A percentile compares a stretch with the other conserved stretches of the same genome.
Conservation (phyloP, 1,284 basidiomycete genomes). For the Heliocybe sulcata region DNA sequence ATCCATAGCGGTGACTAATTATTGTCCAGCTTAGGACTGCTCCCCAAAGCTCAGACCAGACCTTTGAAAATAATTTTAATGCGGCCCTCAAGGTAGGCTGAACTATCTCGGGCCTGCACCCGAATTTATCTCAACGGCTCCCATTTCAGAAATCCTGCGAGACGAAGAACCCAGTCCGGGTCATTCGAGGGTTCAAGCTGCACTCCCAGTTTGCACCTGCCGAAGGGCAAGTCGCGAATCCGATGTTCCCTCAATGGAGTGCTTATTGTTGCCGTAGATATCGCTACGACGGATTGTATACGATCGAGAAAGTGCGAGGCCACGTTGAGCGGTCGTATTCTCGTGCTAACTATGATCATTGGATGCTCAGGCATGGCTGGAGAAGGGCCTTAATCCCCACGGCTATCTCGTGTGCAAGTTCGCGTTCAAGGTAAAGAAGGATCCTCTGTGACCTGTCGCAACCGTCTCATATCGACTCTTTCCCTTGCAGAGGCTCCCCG, state of each 20-base stretch:
- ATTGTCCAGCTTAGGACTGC: slow-evolving; percentile 67
- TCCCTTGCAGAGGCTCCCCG: neutral
- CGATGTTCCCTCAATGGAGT: neutral
- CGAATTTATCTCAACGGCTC: neutral
- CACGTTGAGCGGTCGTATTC: neutral
- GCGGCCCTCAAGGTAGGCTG: slow-evolving; percentile 49
- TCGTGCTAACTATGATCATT: neutral
- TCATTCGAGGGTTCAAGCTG: slow-evolving; percentile 79
- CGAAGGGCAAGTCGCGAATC: slow-evolving; percentile 48
- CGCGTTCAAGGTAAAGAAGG: slow-evolving; percentile 51
- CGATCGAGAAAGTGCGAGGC: slow-evolving; percentile 52
- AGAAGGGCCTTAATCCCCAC: slow-evolving; percentile 52
- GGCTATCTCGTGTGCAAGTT: slow-evolving; percentile 76
- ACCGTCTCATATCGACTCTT: neutral
- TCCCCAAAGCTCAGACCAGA: slow-evolving; percentile 74
- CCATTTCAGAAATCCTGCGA: slow-evolving; percentile 50
- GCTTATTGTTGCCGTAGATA: slow-evolving; percentile 39
- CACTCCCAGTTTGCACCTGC: slow-evolving; percentile 59
- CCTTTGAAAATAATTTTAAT: slow-evolving; percentile 67
- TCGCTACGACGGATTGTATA: slow-evolving; percentile 81
- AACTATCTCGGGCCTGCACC: neutral
- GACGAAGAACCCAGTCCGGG: slow-evolving; percentile 71
- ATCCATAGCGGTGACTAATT: neutral
- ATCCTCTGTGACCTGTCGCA: neutral
- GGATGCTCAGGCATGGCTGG: slow-evolving; percentile 54